Evolutionary conservation across 495 filamentous ascomycete species (phyloP).

Genomic region (Penicillium canariense): DNA sequence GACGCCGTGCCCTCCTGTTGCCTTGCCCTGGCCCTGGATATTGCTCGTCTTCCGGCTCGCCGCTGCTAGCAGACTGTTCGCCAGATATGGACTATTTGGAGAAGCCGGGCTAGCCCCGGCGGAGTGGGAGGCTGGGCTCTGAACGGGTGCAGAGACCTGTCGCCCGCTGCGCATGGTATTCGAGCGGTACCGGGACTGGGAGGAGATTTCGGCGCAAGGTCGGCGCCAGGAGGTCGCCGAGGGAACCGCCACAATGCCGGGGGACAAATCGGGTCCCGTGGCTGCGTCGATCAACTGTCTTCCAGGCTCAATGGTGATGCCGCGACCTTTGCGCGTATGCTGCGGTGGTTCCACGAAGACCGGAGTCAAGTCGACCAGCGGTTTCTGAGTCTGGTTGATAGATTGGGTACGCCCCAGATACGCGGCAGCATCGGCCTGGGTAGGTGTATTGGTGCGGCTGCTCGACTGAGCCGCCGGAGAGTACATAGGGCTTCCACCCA

Average conservation of each 20-base stretch:
- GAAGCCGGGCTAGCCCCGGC: constrained; percentile 23
- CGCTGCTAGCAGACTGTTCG: constrained; percentile 39
- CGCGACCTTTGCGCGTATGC: constrained; percentile 63
- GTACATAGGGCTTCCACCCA: constrained; percentile 13
- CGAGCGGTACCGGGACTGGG: constrained; percentile 30
- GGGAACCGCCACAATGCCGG: constrained; percentile 48
- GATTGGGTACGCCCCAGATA: constrained; percentile 31
- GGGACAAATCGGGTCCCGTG: constrained; percentile 47
- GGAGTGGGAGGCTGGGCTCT: constrained; percentile 15
- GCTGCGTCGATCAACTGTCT: constrained; percentile 64
- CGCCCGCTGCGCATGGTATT: constrained; percentile 33
- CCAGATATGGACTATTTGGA: constrained; percentile 28
- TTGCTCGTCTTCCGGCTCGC: constrained; percentile 14
- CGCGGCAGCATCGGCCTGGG: constrained; percentile 23
- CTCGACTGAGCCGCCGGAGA: constrained; percentile 14
- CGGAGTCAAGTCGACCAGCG: constrained; percentile 74
- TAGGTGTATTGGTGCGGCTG: constrained; percentile 41
- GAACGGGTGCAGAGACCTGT: constrained; percentile 12
- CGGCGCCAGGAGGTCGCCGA: constrained; percentile 53
- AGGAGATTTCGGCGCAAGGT: constrained; percentile 17
- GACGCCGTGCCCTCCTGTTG: constrained; percentile 46
- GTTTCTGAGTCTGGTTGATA: constrained; percentile 47
- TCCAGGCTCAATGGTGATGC: constrained; percentile 60
- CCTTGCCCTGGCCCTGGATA: constrained; percentile 20
- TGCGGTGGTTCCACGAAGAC: constrained; percentile 74